Evolutionary conservation across 805 yeast genomes (phyloP), one percentile per base, ranked within the genome.

Genomic region (Nakazawaea peltata): DNA sequence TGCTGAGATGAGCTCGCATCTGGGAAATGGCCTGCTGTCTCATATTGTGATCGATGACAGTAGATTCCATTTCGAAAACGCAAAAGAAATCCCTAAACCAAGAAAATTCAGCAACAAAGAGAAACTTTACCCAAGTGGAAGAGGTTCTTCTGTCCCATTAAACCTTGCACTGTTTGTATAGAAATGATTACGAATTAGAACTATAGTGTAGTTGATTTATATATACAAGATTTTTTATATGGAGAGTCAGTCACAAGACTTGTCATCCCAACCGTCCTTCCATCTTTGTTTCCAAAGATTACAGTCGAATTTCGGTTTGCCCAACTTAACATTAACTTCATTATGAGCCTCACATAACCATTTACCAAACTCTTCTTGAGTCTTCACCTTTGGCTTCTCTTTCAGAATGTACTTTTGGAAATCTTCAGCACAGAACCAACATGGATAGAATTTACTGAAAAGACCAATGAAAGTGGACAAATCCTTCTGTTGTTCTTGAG

Each of bases 331-430:
- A 56, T 92, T 92, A n/a, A 92, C 97, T 25, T 73, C 83, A 51
- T 92, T 92, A 59, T 92, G 98, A 2, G 97, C 97, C 42, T 77
- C 82, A 59, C 97, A 92, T 37, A 92, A 61, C 98, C 98, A 92
- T 46, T 58, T 65, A 1, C 96, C 94, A 48, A 92, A 74, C 36
- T 74, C 81, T 35, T 86, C 95, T 45, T 83, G 85, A 4, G 73
- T 69, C 14, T 59, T 63, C 3, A 77, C 81, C 38, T 62, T 64
- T 14, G 85, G 83, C 46, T 69, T 76, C 27, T 66, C 54, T 34
- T 56, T 61, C 7, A 51, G 50, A 19, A 85, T 63, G 54, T 81
- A 86, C 21, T 57, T 54, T 36, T 74, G 67, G 57, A 92, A 86
- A 52, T 90, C 97, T 24, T 71, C 71, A 0, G 94, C 96, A 61